phyloP scores from a whole-genome alignment of 169 alveolate species.

The Plasmodium reichenowi region DNA sequence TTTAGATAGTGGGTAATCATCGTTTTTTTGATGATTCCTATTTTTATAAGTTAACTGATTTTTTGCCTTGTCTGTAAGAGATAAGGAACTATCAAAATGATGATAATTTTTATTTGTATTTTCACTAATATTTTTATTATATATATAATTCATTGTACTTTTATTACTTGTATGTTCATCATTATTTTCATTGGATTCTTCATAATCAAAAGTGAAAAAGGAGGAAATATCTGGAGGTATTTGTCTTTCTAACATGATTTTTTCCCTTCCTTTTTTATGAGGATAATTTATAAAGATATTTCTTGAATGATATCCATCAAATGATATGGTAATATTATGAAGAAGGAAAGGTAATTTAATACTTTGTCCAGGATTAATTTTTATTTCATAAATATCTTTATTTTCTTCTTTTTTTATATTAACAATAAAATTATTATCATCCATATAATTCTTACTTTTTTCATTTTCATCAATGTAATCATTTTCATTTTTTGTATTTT shows the following conservation, averaged over 20 bases:
- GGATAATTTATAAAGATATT: slow-evolving; percentile 63
- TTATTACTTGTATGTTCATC: neutral
- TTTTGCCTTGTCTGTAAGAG: neutral
- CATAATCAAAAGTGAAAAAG: slow-evolving; percentile 55
- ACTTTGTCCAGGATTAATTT: slow-evolving; percentile 73
- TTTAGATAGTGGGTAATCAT: neutral
- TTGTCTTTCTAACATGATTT: slow-evolving; percentile 56
- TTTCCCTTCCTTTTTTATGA: slow-evolving; percentile 73
- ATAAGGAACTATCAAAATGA: neutral
- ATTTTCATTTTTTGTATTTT: slow-evolving; percentile 43
- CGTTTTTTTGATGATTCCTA: slow-evolving; percentile 1
- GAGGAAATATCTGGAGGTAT: slow-evolving; percentile 8
- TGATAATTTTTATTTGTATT: neutral
- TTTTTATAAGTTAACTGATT: neutral
- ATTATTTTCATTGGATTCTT: slow-evolving; percentile 13
- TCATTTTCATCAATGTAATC: slow-evolving; percentile 10
- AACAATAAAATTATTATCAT: slow-evolving; percentile 44
- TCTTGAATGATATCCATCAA: slow-evolving; percentile 65
- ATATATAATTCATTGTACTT: neutral
- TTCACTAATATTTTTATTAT: neutral
- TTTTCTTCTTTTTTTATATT: slow-evolving; percentile 34
- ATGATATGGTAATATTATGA: slow-evolving; percentile 28
- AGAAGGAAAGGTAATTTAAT: slow-evolving; percentile 62
- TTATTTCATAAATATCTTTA: slow-evolving; percentile 42
- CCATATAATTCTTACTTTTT: slow-evolving; percentile 11